Percentiles rank a stretch among this genome's conserved stretches.
These are phyloP conservation scores for Arthonia radiata DNA, from an alignment of 495 filamentous ascomycete genomes.

Conservation along the genomic window DNA sequence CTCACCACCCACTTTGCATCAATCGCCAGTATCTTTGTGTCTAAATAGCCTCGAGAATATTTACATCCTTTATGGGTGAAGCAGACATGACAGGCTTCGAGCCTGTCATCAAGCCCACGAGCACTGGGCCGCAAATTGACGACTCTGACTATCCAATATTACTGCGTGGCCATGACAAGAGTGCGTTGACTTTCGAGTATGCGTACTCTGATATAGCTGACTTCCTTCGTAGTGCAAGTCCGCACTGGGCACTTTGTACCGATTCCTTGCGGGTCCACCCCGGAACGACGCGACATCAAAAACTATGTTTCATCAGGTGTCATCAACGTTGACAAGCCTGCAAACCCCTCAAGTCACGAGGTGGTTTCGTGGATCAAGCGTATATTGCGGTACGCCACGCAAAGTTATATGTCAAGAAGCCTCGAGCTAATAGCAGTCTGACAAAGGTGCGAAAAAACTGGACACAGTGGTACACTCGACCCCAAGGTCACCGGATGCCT, in stretches of 20 bases:
- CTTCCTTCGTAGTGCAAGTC: conserved; percentile 36
- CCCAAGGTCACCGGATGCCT: conserved; percentile 85
- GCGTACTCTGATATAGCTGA: conserved; percentile 3
- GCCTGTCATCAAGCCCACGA: conserved; percentile 71
- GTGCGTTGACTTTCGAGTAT: conserved; percentile 19
- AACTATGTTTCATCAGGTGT: conserved; percentile 88
- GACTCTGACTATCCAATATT: conserved; percentile 71
- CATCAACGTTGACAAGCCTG: conserved; percentile 95
- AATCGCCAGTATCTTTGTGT: too few relatives aligned
- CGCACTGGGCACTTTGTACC: conserved; percentile 84
- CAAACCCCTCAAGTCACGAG: conserved; percentile 93
- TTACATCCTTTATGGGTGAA: too few relatives aligned
- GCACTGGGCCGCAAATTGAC: conserved; percentile 39
- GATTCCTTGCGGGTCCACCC: conserved; percentile 67
- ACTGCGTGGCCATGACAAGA: conserved; percentile 73
- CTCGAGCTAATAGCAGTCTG: conserved; percentile 1
- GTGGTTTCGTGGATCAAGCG: conserved; percentile 98
- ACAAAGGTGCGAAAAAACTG: conserved; percentile 79
- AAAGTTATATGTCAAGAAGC: not conserved
- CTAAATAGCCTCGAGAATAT: too few relatives aligned
- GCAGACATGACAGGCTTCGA: conserved; percentile 45
- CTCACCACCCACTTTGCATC: too few relatives aligned
- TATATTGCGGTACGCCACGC: conserved; percentile 43
- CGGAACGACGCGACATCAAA: conserved; percentile 77
- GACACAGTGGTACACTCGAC: conserved; percentile 91